Evolutionary conservation across 768 basidiomycete species (phyloP).

Genomic region (Pilatotrama ljubarskyi): DNA sequence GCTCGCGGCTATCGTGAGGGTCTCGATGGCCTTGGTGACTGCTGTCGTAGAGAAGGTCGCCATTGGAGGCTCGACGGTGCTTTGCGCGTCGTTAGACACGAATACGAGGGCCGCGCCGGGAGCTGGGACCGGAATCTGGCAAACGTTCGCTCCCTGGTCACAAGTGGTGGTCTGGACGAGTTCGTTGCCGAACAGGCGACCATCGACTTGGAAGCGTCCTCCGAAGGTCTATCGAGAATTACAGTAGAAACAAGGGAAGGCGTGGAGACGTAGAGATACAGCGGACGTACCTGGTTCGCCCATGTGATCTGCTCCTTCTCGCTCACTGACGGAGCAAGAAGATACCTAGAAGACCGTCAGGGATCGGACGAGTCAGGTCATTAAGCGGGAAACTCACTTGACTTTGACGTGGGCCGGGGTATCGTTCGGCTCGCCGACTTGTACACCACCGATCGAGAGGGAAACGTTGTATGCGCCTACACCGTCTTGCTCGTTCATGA

Average conservation of each 20-base stretch:
- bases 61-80: slow-evolving; percentile 36
- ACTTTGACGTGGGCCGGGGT: slow-evolving; percentile 51
- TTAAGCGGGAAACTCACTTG: slow-evolving; percentile 40
- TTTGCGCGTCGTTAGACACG: slow-evolving; percentile 46
- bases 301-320: slow-evolving; percentile 70
- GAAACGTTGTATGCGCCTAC: slow-evolving; percentile 52
- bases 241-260: background rate
- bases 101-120: slow-evolving; percentile 79
- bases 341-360: slow-evolving; percentile 42
- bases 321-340: slow-evolving; percentile 54
- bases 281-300: slow-evolving; percentile 63
- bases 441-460: slow-evolving; percentile 48
- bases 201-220: slow-evolving; percentile 62
- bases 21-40: slow-evolving; percentile 54
- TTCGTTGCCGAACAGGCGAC: slow-evolving; percentile 57
- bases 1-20: slow-evolving; percentile 53
- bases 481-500: slow-evolving; percentile 59
- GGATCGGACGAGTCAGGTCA: background rate
- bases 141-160: slow-evolving; percentile 50
- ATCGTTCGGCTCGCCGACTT: slow-evolving; percentile 38
- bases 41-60: slow-evolving; percentile 60
- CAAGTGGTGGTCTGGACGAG: slow-evolving; percentile 62
- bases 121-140: slow-evolving; percentile 62
- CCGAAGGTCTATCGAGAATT: slow-evolving; percentile 54
- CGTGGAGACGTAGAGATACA: background rate